Base-by-base conservation (phyloP, 2,329 filamentous ascomycete genomes). In the Amesomyces nigricolor region DNA sequence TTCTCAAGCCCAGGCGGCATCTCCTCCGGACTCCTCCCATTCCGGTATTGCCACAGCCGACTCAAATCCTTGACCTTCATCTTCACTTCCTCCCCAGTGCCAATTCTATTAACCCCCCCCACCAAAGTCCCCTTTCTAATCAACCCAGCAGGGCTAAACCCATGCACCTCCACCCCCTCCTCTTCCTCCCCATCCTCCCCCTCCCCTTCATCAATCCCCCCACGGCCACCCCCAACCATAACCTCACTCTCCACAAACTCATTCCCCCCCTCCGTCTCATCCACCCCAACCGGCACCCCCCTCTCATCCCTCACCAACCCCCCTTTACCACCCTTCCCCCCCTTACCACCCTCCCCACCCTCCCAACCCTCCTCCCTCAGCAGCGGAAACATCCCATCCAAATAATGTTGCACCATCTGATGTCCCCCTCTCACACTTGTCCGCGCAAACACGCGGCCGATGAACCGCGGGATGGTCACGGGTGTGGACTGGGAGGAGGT, bases 181-280 rank as follows among this genome's bases (percentile, higher is more conserved):
- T 66, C 49, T 22, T 67, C 57, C 53, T 67, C 47, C 61, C 62
- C 64, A 37, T 63, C 63, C 72, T 76, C 30, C 74, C 72, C 46
- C 76, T 74, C 40, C 77, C 73, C 0, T 72, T 72, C 2, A 73
- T 6, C 74, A 47, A 73, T 72, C 30, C 69, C 75, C 43, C 73
- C n/a, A n/a, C n/a, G n/a, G n/a, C n/a, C 72, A 17, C 70, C 64
- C 0, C 75, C 75, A 2, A 78, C 58, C 47, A 76, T 72, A 16
- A 84, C 71, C 8, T 75, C 69, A 62, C 79, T 81, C 53, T 83
- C 76, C 81, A 86, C 85, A 60, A 86, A 86, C 39, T 75, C 74
- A 60, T 79, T 83, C 4, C 49, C 54, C n/a, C n/a, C n/a, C n/a
- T n/a, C n/a, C n/a, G n/a, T n/a, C 44, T 53, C 54, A 32, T 73